Percentiles rank a stretch among this genome's conserved stretches.
Conservation (phyloP, 2,329 filamentous ascomycete species). For the Cytospora chrysosperma region DNA sequence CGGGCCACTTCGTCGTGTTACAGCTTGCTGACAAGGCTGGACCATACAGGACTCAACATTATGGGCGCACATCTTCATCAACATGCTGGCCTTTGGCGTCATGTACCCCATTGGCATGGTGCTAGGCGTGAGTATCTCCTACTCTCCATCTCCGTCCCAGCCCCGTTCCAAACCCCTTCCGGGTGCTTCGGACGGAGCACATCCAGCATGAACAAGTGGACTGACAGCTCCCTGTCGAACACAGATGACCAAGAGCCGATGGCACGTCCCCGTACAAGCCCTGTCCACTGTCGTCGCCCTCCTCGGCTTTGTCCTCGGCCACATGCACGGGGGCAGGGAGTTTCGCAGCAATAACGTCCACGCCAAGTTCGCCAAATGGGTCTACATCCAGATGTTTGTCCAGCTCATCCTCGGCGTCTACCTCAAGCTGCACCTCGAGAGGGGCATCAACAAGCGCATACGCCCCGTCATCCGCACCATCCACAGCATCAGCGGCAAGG, state of each 20-base stretch:
- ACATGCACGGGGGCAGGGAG: conserved; percentile 84
- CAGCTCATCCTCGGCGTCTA: conserved; percentile 84
- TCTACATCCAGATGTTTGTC: conserved; percentile 75
- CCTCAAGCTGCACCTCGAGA: conserved; percentile 84
- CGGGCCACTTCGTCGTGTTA: not conserved
- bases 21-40: not conserved
- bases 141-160: too few relatives aligned
- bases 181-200: not conserved
- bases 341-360: conserved; percentile 78
- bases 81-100: conserved; percentile 84
- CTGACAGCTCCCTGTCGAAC: conserved; percentile 5
- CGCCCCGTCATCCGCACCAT: conserved; percentile 67
- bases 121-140: conserved; percentile 67
- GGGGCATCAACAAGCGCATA: conserved; percentile 76
- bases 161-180: not conserved
- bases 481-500: conserved; percentile 82
- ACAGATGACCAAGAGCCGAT: conserved; percentile 83
- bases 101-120: conserved; percentile 96
- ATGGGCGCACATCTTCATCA: conserved; percentile 92
- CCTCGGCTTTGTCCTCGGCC: conserved; percentile 86
- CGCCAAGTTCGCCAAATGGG: conserved; percentile 71
- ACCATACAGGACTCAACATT: conserved; percentile 67
- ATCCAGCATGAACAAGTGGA: not conserved
- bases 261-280: conserved; percentile 89
- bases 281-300: conserved; percentile 73